Evolutionary conservation across 306 rosid genomes (phyloP).

Genomic region (Citrullus mucosospermus): DNA sequence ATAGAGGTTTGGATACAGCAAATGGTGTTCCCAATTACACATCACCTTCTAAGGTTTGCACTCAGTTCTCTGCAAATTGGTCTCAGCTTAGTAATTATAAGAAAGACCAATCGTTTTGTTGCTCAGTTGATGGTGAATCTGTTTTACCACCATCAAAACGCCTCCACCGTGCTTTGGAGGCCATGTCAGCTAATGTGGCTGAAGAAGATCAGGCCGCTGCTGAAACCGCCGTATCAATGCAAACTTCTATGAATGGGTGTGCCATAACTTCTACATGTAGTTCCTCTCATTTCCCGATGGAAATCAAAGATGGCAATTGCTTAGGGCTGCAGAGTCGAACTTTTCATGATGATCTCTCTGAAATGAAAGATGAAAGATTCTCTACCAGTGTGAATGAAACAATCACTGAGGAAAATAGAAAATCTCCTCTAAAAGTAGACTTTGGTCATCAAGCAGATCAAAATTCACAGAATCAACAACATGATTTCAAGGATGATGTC

Average conservation of each 20-base stretch:
- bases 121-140: conserved; percentile 67
- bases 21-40: conserved; percentile 28
- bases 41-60: conserved; percentile 33
- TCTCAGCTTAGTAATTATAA: conserved; percentile 36
- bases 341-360: conserved; percentile 20
- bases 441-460: conserved; percentile 17
- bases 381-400: conserved; percentile 24
- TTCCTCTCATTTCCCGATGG: conserved; percentile 16
- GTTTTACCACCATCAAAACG: conserved; percentile 93
- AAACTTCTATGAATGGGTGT: conserved; percentile 20
- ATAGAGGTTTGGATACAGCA: conserved; percentile 21
- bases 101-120: conserved; percentile 57
- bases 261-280: conserved; percentile 18
- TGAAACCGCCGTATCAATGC: conserved; percentile 22
- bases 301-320: conserved; percentile 21
- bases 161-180: conserved; percentile 94
- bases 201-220: conserved; percentile 42
- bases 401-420: conserved; percentile 17
- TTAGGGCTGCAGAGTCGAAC: conserved; percentile 15
- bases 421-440: conserved; percentile 20
- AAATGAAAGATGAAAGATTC: conserved; percentile 14
- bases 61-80: conserved; percentile 24
- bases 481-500: conserved; percentile 19
- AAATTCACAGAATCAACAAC: conserved; percentile 13
- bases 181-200: conserved; percentile 94